Conservation (phyloP, 305 asterid species). For the Fraxinus paxiana region DNA sequence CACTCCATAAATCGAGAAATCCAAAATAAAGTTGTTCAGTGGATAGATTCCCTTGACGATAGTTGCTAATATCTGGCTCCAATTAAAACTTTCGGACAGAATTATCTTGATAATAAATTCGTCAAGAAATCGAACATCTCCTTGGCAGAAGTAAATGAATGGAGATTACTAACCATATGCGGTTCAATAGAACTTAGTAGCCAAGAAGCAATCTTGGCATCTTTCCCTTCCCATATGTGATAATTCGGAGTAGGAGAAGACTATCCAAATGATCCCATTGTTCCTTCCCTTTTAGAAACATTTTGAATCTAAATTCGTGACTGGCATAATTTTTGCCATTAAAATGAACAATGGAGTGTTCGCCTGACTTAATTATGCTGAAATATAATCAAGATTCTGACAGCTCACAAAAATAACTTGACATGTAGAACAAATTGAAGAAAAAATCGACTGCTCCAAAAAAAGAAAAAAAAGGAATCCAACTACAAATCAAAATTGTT, state of each 20-base stretch:
- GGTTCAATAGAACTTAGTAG: neutral
- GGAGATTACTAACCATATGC: neutral
- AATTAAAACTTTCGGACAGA: neutral
- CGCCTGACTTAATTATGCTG: neutral
- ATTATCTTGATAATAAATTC: neutral
- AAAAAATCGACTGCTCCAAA: neutral
- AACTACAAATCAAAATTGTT: neutral
- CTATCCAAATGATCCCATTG: neutral
- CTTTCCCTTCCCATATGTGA: neutral
- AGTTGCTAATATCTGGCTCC: neutral
- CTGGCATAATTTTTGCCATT: neutral
- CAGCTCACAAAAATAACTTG: neutral
- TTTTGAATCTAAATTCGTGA: neutral
- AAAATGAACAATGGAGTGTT: neutral
- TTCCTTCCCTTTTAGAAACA: neutral
- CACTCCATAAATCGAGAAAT: neutral
- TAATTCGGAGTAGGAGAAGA: neutral
- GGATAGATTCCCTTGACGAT: neutral
- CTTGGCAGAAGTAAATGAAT: neutral
- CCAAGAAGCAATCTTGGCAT: neutral
- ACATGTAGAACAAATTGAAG: neutral
- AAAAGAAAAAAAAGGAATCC: neutral
- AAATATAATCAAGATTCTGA: neutral
- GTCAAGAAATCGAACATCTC: neutral
- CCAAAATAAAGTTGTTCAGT: neutral